A percentile compares a stretch with the other conserved stretches of the same genome.
phyloP scores from a whole-genome alignment of 2,329 filamentous ascomycete species.

The Shiraia bambusicola region DNA sequence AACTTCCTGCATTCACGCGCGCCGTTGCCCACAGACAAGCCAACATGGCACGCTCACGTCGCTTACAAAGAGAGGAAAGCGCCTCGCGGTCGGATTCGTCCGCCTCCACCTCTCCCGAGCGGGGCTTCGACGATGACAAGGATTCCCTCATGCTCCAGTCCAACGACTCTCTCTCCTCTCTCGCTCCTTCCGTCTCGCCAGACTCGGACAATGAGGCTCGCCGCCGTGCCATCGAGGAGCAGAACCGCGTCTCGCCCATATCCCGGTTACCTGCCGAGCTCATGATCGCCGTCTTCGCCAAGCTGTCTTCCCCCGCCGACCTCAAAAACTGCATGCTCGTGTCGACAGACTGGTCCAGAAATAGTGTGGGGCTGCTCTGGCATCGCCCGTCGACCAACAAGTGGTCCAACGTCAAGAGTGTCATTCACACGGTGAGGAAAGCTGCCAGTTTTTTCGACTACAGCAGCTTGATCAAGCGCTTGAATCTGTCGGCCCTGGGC shows the following conservation, averaged over 20 bases:
- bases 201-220: constrained; percentile 72
- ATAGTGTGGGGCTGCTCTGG: constrained; percentile 92
- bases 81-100: constrained; percentile 53
- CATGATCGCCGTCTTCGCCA: constrained; percentile 87
- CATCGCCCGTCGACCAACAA: constrained; percentile 88
- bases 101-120: constrained; percentile 72
- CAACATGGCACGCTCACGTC: constrained; percentile 38
- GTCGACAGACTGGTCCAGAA: constrained; percentile 90
- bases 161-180: constrained; percentile 91
- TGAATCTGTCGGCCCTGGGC: constrained; percentile 82
- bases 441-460: constrained; percentile 84
- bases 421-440: constrained; percentile 75
- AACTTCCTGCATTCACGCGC: constrained; percentile 6
- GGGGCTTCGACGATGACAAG: constrained; percentile 84
- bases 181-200: constrained; percentile 76
- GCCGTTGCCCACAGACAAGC: constrained; percentile 3
- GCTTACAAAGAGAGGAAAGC: constrained; percentile 35
- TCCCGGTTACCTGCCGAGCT: constrained; percentile 89
- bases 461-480: constrained; percentile 82
- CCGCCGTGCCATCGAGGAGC: constrained; percentile 57
- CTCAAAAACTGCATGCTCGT: constrained; percentile 88
- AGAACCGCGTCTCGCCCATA: constrained; percentile 73
- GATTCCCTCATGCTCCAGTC: constrained; percentile 81
- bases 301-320: constrained; percentile 73
- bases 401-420: constrained; percentile 77